phyloP scores from a whole-genome alignment of 352 stramenopile genomes.

The Phytophthora hybrid region DNA sequence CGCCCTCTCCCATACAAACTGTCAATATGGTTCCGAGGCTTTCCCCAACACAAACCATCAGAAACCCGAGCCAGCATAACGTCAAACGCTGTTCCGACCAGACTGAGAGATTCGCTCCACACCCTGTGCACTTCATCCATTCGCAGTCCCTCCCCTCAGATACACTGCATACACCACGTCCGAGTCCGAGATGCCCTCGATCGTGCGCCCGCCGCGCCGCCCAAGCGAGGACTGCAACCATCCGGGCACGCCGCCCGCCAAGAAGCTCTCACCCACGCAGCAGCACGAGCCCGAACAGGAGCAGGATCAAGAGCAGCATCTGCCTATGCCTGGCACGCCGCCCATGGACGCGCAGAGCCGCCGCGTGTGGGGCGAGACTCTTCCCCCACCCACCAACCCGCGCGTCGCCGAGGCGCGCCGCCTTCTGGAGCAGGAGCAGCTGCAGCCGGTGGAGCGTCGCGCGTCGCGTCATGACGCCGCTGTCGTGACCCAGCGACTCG shows the following conservation, averaged over 20 bases:
- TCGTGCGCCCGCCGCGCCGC: constrained; percentile 20
- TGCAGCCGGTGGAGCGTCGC: constrained; percentile 32
- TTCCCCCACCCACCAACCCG: constrained; percentile 7
- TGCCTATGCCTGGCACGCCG: constrained; percentile 68
- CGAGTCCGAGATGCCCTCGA: constrained; percentile 28
- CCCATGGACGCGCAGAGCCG: constrained; percentile 52
- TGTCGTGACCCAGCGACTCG: constrained; percentile 42
- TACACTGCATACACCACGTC: too few relatives aligned
- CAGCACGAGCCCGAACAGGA: constrained; percentile 36
- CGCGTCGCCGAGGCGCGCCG: constrained; percentile 21
- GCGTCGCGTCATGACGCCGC: constrained; percentile 49
- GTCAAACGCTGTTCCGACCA: background rate
- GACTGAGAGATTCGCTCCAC: background rate
- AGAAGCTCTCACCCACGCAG: constrained; percentile 27
- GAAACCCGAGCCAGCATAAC: background rate
- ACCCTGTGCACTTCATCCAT: background rate
- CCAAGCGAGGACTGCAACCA: constrained; percentile 28
- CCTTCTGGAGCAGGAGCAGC: constrained; percentile 38
- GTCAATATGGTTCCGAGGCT: constrained; percentile 13
- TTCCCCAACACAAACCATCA: background rate
- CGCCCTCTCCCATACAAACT: constrained; percentile 30
- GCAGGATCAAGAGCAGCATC: too few relatives aligned
- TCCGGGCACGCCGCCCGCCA: constrained; percentile 16
- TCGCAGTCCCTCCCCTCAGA: too few relatives aligned
- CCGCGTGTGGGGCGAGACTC: constrained; percentile 39